Base-by-base conservation (phyloP, 805 yeast species). In the Schwanniomyces polymorphus region DNA sequence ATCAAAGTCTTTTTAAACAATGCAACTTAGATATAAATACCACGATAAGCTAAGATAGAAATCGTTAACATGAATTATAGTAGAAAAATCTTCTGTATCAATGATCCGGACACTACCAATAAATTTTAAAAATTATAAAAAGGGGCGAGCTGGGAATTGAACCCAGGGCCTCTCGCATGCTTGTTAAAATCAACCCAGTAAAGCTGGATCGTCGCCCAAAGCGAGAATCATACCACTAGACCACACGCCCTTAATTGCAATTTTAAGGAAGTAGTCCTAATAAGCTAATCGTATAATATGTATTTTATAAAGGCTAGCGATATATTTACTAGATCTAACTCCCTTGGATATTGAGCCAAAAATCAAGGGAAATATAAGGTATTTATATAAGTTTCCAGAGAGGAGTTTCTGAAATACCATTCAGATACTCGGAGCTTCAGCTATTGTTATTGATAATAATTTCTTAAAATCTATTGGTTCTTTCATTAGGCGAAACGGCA, bases 131-230 rank as follows among this genome's bases (percentile, higher is more conserved):
- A 29, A 29, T 7, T 5, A 11, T 50, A 45, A 40, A 52, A 43
- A 18, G 72, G 72, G 74, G 72, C 71, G 59, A 56, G 63, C 80
- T 72, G 81, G 80, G 80, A 76, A 75, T 76, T 75, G 80, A 76
- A 76, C 80, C 81, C 81, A 73, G 81, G 81, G 79, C 81, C 80
- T 76, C 80, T 75, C 80, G 77, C 80, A 77, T 50, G 47, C 47
- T 58, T 60, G 64, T 47, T 42, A 48, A 48, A 43, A 43, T 50
- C 45, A 29, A 41, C 27, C 38, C 42, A 45, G 50, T 42, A 12
- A 21, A 37, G n/a, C 47, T 37, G 42, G 41, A 47, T 38, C 37
- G 51, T 46, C 50, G 51, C 68, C 68, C 68, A 63, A 63, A 63
- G 65, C 66, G 65, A 61, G 68, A 63, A 63, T 63, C 68, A 63